Percentiles rank a stretch among this genome's conserved stretches.
Evolutionary conservation across 2,329 filamentous ascomycete species (phyloP).

Genomic region (Dactylella cylindrospora): DNA sequence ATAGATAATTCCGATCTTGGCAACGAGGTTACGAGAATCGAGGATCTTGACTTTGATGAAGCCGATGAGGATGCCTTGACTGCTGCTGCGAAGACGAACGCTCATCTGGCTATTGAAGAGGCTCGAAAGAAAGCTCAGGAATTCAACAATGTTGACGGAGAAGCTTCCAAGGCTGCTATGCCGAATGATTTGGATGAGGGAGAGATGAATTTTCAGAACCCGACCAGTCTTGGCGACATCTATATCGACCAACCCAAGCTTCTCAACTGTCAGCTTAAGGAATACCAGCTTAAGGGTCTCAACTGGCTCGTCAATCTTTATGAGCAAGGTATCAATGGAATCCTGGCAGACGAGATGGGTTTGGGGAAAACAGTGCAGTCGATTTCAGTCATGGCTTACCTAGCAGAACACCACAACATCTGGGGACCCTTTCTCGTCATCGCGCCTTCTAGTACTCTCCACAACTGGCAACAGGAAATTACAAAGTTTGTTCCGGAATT

Average conservation of each 20-base stretch:
- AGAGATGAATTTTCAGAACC: slow-evolving; percentile 99
- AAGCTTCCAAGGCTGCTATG: neutral
- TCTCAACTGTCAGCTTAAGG: slow-evolving; percentile 90
- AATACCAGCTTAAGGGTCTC: slow-evolving; percentile 98
- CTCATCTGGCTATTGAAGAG: slow-evolving; percentile 91
- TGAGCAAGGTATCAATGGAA: slow-evolving; percentile 99
- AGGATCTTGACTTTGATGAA: slow-evolving; percentile 91
- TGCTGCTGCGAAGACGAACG: slow-evolving; percentile 88
- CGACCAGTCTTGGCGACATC: slow-evolving; percentile 88
- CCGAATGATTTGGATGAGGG: slow-evolving; percentile 68
- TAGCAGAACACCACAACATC: slow-evolving; percentile 95
- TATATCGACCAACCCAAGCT: slow-evolving; percentile 93
- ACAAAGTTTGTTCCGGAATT: slow-evolving; percentile 89
- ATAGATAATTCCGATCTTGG: slow-evolving; percentile 55
- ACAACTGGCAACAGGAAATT: slow-evolving; percentile 99
- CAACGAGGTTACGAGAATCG: slow-evolving; percentile 84
- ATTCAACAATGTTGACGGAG: slow-evolving; percentile 66
- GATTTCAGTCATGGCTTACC: slow-evolving; percentile 98
- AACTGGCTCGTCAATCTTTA: slow-evolving; percentile 99
- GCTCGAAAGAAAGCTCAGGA: slow-evolving; percentile 88
- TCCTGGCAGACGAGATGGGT: slow-evolving; percentile 98
- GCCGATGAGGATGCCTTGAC: slow-evolving; percentile 82
- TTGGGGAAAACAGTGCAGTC: slow-evolving; percentile 98
- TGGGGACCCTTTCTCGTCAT: slow-evolving; percentile 98
- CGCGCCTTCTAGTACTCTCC: slow-evolving; percentile 88